Conservation (phyloP, 345 rosid genomes). For the Pelargonium nanum region DNA sequence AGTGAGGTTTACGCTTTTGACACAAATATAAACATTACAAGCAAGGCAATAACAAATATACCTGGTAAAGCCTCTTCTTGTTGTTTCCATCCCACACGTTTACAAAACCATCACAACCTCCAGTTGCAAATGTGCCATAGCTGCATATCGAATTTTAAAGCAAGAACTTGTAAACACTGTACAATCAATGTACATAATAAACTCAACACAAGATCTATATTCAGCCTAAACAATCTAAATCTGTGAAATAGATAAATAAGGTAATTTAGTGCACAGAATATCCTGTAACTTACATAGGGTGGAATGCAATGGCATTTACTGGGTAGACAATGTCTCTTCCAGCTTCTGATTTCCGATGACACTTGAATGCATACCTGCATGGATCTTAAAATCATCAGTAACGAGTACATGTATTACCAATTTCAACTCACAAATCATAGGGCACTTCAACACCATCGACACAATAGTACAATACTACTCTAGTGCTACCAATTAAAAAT, state of each 20-base stretch:
- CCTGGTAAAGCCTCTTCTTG: slow-evolving; percentile 98
- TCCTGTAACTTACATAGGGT: slow-evolving; percentile 93
- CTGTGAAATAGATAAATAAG: no score
- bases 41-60: slow-evolving; percentile 10
- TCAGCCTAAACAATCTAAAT: no score
- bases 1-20: no score
- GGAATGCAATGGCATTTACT: slow-evolving; percentile 92
- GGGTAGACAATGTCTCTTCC: slow-evolving; percentile 94
- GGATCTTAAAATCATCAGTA: slow-evolving; percentile 5
- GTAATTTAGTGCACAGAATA: no score
- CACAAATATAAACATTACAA: no score
- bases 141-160: slow-evolving; percentile 29
- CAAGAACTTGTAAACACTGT: slow-evolving; percentile 1
- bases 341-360: slow-evolving; percentile 95
- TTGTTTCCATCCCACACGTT: slow-evolving; percentile 98
- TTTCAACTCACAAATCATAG: no score
- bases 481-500: no score
- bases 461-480: no score
- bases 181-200: neutral
- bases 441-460: no score
- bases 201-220: neutral
- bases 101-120: slow-evolving; percentile 97
- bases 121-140: slow-evolving; percentile 98
- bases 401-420: neutral
- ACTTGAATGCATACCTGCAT: slow-evolving; percentile 92